Evolutionary conservation across 176 grass and related monocot species (phyloP).

Genomic region (Luzula sylvatica): DNA sequence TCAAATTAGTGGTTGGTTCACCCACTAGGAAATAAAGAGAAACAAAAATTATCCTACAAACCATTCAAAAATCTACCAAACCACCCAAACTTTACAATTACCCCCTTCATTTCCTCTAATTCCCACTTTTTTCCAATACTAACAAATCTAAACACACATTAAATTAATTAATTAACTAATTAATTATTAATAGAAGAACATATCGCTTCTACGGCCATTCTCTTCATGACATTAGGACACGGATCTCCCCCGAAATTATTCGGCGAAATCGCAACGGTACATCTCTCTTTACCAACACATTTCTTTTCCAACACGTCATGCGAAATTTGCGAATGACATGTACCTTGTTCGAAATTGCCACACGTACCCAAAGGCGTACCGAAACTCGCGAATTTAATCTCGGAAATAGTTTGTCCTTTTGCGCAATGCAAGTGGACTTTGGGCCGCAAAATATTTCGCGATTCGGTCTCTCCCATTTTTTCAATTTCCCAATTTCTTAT

Average conservation of each 20-base stretch:
- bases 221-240: conserved; percentile 66
- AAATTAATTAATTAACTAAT: conserved; percentile 14
- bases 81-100: conserved; percentile 69
- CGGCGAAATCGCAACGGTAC: conserved; percentile 49
- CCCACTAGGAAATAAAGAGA: conserved; percentile 31
- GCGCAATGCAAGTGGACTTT: conserved; percentile 78
- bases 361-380: conserved; percentile 86
- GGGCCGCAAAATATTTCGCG: conserved; percentile 19
- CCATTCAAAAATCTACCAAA: conserved; percentile 15
- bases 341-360: conserved; percentile 73
- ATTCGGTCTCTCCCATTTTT: conserved; percentile 38
- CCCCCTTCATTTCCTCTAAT: conserved; percentile 15
- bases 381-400: conserved; percentile 94
- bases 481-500: conserved; percentile 81
- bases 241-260: conserved; percentile 51
- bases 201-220: conserved; percentile 67
- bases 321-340: conserved; percentile 67
- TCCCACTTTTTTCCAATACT: not conserved
- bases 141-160: not conserved
- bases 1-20: conserved; percentile 30
- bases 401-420: conserved; percentile 71
- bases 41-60: conserved; percentile 21
- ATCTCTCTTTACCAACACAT: conserved; percentile 75
- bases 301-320: conserved; percentile 49
- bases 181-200: conserved; percentile 39